Evolutionary conservation across 2,329 filamentous ascomycete species (phyloP), one percentile per base, ranked within the genome.

Genomic region (Colletotrichum higginsianum): DNA sequence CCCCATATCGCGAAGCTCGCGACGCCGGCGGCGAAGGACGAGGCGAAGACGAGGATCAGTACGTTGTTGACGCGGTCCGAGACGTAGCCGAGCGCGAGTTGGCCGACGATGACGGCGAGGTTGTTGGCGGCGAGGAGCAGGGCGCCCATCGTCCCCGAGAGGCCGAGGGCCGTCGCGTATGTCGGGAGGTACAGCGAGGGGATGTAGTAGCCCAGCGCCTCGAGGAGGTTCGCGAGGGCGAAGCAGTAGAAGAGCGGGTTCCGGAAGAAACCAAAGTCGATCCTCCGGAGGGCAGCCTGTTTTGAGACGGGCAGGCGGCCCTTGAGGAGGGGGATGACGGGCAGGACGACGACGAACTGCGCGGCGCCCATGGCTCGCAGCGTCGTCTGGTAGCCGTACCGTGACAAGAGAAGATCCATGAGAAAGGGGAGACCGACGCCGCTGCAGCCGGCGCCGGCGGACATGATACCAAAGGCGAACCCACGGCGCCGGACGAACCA

Each of bases 1-100:
- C 88, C 89, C 88, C 89, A 91, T 35, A 90, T 78, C 0, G 88
- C 75, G 56, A 90, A 84, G 0, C 86, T 84, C 0, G 85, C 84
- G 0, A 87, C 61, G 0, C 84, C 84, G 0, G 87, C 86, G 1
- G 84, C 83, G 3, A 87, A 71, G 0, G 85, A 85, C 0, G 86
- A 88, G 0, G 74, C 52, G 5, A 75, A 77, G 1, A 76, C 74
- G 3, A 90, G 83, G 1, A 84, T 76, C 1, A 86, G 82, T 6
- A 86, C 83, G 6, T 87, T 80, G 35, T 79, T 80, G 26, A 84
- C 77, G 1, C 75, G 71, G 74, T 90, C 88, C 16, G 82, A 82
- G 13, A 88, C 74, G 42, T 81, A 81, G 1, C 86, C 87, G 67
- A 88, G 85, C 15, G 82, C 79, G 3, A 84, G 67, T 65, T 82